Evolutionary conservation across 306 rosid species (phyloP).

Genomic region (Begonia peltatifolia): DNA sequence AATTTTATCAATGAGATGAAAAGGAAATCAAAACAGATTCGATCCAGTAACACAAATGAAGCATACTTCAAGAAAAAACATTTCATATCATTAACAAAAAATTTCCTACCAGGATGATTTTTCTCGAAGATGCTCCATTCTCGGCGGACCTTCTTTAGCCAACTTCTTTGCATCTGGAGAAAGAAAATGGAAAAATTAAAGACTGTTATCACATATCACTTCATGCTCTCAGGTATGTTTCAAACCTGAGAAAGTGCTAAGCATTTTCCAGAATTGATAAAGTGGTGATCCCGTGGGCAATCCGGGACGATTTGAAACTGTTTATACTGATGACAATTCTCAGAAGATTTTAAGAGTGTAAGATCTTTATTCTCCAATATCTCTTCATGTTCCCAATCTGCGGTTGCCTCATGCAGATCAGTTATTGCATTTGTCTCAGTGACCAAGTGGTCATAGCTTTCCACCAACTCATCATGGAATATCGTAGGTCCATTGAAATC

Average conservation of each 20-base stretch:
- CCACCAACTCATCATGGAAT: slow-evolving; percentile 26
- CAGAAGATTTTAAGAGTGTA: slow-evolving; percentile 17
- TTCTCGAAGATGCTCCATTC: slow-evolving; percentile 88
- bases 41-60: background rate
- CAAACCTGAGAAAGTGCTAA: slow-evolving; percentile 56
- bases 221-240: slow-evolving; percentile 11
- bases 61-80: slow-evolving; percentile 1
- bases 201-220: slow-evolving; percentile 2
- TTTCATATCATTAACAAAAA: slow-evolving; percentile 5
- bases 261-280: slow-evolving; percentile 36
- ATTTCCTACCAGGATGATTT: slow-evolving; percentile 69
- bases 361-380: slow-evolving; percentile 16
- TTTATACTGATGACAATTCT: slow-evolving; percentile 29
- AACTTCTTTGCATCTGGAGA: slow-evolving; percentile 46
- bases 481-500: slow-evolving; percentile 32
- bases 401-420: slow-evolving; percentile 19
- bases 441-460: slow-evolving; percentile 22
- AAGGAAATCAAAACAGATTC: background rate
- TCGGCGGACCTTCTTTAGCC: slow-evolving; percentile 80
- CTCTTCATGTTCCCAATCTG: slow-evolving; percentile 14
- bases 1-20: slow-evolving; percentile 3
- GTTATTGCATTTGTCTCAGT: slow-evolving; percentile 19
- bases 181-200: slow-evolving; percentile 8
- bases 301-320: slow-evolving; percentile 53
- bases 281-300: slow-evolving; percentile 65